These are phyloP conservation scores for Filosporella fistucella DNA, from an alignment of 495 filamentous ascomycete species.

Conservation along the genomic window DNA sequence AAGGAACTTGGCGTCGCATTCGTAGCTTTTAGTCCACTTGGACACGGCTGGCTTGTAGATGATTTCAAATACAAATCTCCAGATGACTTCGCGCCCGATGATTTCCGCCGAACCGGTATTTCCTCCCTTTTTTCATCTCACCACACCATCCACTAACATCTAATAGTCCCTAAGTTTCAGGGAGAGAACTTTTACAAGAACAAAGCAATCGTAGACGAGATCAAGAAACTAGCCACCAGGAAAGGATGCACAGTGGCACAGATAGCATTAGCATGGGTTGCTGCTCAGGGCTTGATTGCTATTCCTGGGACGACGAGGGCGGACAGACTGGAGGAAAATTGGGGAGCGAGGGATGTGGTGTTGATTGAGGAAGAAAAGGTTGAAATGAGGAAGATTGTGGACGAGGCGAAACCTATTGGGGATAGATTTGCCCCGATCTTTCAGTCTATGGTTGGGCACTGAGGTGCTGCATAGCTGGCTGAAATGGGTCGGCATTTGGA, in stretches of 20 bases:
- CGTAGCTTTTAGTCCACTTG: slow-evolving; percentile 43
- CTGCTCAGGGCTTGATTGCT: slow-evolving; percentile 53
- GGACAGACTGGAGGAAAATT: slow-evolving; percentile 43
- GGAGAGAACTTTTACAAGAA: slow-evolving; percentile 68
- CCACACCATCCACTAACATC: neutral
- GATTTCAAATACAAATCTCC: slow-evolving; percentile 28
- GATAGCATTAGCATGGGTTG: slow-evolving; percentile 67
- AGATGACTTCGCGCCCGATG: slow-evolving; percentile 5
- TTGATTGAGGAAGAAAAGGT: slow-evolving; percentile 31
- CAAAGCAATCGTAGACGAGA: slow-evolving; percentile 57
- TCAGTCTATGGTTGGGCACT: slow-evolving; percentile 38
- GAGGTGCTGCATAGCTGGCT: too few species aligned
- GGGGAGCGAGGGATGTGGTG: slow-evolving; percentile 33
- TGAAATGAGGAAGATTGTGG: slow-evolving; percentile 35
- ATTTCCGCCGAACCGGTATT: slow-evolving; percentile 20
- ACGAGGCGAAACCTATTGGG: slow-evolving; percentile 35
- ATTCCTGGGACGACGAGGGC: slow-evolving; percentile 65
- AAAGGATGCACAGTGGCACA: slow-evolving; percentile 63
- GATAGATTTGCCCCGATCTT: slow-evolving; percentile 27
- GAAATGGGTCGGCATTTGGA: too few species aligned
- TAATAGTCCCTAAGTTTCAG: slow-evolving; percentile 44
- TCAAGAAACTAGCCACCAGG: slow-evolving; percentile 37
- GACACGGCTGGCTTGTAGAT: slow-evolving; percentile 18
- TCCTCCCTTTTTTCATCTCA: neutral
- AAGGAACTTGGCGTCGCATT: slow-evolving; percentile 65